Percentiles rank a stretch among this genome's conserved stretches.
phyloP scores from a whole-genome alignment of 306 rosid species.

The Glycine soja region DNA sequence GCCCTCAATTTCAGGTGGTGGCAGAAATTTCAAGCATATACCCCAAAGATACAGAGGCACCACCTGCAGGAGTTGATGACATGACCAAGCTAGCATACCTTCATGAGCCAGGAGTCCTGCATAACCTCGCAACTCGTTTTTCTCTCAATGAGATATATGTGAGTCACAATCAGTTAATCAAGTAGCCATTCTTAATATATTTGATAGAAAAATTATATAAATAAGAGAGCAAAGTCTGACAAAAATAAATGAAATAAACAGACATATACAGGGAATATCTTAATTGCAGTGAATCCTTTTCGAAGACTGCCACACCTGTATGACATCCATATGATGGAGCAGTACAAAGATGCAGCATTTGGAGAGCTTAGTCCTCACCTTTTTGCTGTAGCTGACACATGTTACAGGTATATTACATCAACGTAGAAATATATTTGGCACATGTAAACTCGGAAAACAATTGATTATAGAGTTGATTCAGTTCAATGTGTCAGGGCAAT shows the following conservation, averaged over 20 bases:
- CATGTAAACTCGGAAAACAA: neutral
- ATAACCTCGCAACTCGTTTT: conserved; percentile 71
- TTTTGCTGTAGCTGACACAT: conserved; percentile 89
- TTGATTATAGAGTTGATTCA: conserved; percentile 24
- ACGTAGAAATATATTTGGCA: conserved; percentile 36
- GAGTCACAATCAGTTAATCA: conserved; percentile 48
- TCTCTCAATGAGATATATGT: conserved; percentile 87
- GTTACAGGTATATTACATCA: conserved; percentile 67
- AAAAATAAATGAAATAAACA: conserved; percentile 49
- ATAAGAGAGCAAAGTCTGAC: conserved; percentile 43
- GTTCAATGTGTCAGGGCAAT: conserved; percentile 65
- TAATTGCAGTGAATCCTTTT: conserved; percentile 88
- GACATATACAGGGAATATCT: conserved; percentile 90
- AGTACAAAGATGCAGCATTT: conserved; percentile 85
- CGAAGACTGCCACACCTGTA: conserved; percentile 85
- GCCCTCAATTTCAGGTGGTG: conserved; percentile 65
- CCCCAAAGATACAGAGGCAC: conserved; percentile 92
- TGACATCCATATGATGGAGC: conserved; percentile 87
- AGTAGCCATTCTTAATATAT: conserved; percentile 11
- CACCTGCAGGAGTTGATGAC: conserved; percentile 92
- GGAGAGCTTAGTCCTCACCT: conserved; percentile 96
- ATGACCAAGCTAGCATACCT: conserved; percentile 91
- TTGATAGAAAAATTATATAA: neutral
- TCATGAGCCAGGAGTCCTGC: conserved; percentile 83
- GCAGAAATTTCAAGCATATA: conserved; percentile 74